Percentiles rank a stretch among this genome's conserved stretches.
These are phyloP conservation scores for Mycena amicta DNA, from an alignment of 768 basidiomycete species.

Conservation along the genomic window DNA sequence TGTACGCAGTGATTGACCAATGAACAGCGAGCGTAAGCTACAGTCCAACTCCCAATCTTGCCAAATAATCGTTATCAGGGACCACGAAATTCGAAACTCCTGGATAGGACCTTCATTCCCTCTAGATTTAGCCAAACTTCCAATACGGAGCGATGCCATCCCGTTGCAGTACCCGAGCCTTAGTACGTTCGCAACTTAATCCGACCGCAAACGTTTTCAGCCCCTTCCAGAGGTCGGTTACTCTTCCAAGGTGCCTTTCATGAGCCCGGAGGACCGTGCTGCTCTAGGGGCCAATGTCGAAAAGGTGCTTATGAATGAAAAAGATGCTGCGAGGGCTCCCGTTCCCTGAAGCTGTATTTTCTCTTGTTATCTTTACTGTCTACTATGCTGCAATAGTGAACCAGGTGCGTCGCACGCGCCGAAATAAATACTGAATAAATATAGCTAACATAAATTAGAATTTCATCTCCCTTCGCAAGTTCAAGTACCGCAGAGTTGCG, in stretches of 20 bases:
- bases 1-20: slow-evolving; percentile 4
- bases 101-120: slow-evolving; percentile 78
- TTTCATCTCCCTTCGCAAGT: not conserved
- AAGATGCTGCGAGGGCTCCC: slow-evolving; percentile 71
- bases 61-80: slow-evolving; percentile 43
- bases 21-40: slow-evolving; percentile 51
- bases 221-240: slow-evolving; percentile 71
- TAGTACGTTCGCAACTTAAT: slow-evolving; percentile 41
- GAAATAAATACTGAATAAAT: not conserved
- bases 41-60: not conserved
- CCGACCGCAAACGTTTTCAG: not conserved
- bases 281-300: slow-evolving; percentile 66
- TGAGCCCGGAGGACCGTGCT: slow-evolving; percentile 62
- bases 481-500: slow-evolving; percentile 1
- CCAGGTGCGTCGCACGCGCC: not conserved
- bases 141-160: slow-evolving; percentile 51
- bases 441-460: not conserved
- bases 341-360: slow-evolving; percentile 20
- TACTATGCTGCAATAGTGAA: too few relatives aligned
- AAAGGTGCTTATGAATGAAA: slow-evolving; percentile 56
- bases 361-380: too few relatives aligned
- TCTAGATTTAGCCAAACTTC: slow-evolving; percentile 61
- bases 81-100: slow-evolving; percentile 68
- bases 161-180: slow-evolving; percentile 71
- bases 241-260: slow-evolving; percentile 51